Percentiles rank a stretch among this genome's conserved stretches.
phyloP scores from a whole-genome alignment of 306 rosid species.

The Myrica gale region DNA sequence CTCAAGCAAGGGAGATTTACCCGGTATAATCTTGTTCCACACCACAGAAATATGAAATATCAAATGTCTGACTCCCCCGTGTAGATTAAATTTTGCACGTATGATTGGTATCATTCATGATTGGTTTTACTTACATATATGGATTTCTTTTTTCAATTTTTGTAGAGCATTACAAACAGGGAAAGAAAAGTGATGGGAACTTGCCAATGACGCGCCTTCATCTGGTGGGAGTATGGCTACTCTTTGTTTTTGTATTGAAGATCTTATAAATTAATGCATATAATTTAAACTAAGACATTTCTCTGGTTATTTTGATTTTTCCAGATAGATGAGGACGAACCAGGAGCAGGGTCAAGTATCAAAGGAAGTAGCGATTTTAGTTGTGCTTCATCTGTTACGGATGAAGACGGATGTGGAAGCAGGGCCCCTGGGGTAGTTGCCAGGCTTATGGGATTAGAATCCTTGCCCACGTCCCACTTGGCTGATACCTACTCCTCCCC shows the following conservation, averaged over 20 bases:
- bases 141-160: constrained; percentile 8
- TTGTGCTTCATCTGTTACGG: constrained; percentile 87
- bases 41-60: constrained; percentile 9
- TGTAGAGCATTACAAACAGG: constrained; percentile 51
- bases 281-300: constrained; percentile 10
- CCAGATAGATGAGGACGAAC: constrained; percentile 67
- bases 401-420: constrained; percentile 67
- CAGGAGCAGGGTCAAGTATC: constrained; percentile 39
- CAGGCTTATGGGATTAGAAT: constrained; percentile 91
- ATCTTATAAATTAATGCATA: constrained; percentile 20
- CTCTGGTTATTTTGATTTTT: constrained; percentile 14
- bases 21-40: constrained; percentile 42
- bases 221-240: constrained; percentile 41
- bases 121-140: constrained; percentile 15
- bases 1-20: constrained; percentile 55
- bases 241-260: constrained; percentile 4
- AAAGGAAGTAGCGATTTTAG: constrained; percentile 70
- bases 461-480: constrained; percentile 63
- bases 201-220: constrained; percentile 45
- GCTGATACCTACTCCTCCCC: constrained; percentile 64
- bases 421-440: constrained; percentile 85
- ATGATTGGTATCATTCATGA: constrained; percentile 7
- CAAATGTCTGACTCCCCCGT: constrained; percentile 3
- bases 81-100: constrained; percentile 10
- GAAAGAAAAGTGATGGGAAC: constrained; percentile 48